Evolutionary conservation across 1,139 yeast genomes (phyloP).

Genomic region (Nakaseomyces sp.): DNA sequence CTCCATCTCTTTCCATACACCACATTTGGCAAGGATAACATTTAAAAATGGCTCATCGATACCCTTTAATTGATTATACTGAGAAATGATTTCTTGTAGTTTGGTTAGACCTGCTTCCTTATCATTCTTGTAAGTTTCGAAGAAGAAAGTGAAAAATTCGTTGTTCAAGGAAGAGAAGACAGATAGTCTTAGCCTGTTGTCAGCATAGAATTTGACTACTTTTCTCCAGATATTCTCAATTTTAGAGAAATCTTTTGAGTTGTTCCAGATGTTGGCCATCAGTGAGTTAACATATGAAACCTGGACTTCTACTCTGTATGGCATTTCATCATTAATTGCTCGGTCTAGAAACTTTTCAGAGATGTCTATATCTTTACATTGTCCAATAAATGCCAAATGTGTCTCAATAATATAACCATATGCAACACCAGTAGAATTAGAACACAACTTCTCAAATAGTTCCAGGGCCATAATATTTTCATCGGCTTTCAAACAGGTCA

Average conservation of each 20-base stretch:
- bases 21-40: slow-evolving; percentile 57
- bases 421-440: slow-evolving; percentile 25
- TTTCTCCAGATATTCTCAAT: slow-evolving; percentile 27
- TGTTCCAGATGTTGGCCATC: slow-evolving; percentile 52
- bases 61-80: slow-evolving; percentile 48
- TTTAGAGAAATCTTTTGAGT: slow-evolving; percentile 46
- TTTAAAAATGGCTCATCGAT: slow-evolving; percentile 73
- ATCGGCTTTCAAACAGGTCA: slow-evolving; percentile 44
- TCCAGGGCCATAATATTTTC: slow-evolving; percentile 43
- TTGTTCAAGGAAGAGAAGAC: slow-evolving; percentile 60
- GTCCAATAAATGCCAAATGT: slow-evolving; percentile 72
- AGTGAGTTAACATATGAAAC: slow-evolving; percentile 65
- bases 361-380: slow-evolving; percentile 59
- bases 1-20: slow-evolving; percentile 57
- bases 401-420: slow-evolving; percentile 47
- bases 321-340: slow-evolving; percentile 55
- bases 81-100: slow-evolving; percentile 37
- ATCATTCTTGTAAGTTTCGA: slow-evolving; percentile 46
- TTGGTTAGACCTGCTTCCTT: slow-evolving; percentile 43
- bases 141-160: slow-evolving; percentile 57
- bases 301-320: slow-evolving; percentile 61
- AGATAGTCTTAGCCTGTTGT: slow-evolving; percentile 51
- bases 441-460: slow-evolving; percentile 39
- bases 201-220: slow-evolving; percentile 40
- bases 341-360: slow-evolving; percentile 67